Evolutionary conservation across 371 early-diverging fungal genomes (phyloP).

Genomic region (Mortierella sp.): DNA sequence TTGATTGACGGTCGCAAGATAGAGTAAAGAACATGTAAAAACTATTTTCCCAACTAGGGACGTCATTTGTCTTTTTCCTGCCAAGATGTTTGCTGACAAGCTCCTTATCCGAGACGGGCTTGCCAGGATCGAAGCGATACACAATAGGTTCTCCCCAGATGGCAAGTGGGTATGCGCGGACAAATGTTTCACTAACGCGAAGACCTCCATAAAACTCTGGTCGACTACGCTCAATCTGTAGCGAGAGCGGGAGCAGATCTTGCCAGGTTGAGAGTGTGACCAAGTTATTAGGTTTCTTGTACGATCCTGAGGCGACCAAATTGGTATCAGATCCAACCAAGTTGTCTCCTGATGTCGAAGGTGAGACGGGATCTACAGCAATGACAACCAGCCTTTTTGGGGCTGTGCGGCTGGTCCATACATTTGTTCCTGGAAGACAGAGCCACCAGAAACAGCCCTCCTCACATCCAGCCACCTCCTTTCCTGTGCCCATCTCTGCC

Average conservation of each 20-base stretch:
- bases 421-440: constrained; percentile 33
- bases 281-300: not conserved
- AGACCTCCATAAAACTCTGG: constrained; percentile 45
- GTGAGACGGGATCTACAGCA: constrained; percentile 12
- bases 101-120: constrained; percentile 15
- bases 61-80: constrained; percentile 39
- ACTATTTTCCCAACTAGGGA: constrained; percentile 41
- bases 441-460: constrained; percentile 51
- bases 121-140: constrained; percentile 48
- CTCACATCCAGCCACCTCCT: constrained; percentile 28
- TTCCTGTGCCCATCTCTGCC: constrained; percentile 15
- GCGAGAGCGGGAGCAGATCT: constrained; percentile 42
- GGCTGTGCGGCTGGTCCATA: constrained; percentile 39
- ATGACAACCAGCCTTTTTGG: constrained; percentile 34
- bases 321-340: not conserved
- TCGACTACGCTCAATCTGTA: constrained; percentile 43
- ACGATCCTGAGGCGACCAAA: not conserved
- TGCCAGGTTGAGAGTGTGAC: constrained; percentile 32
- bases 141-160: constrained; percentile 46
- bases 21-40: constrained; percentile 29
- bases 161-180: constrained; percentile 51
- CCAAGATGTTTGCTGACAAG: constrained; percentile 19
- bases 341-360: not conserved
- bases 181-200: constrained; percentile 40
- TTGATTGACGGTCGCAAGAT: constrained; percentile 25